phyloP scores from a whole-genome alignment of 2,329 filamentous ascomycete species.

The Colletotrichum shisoi region DNA sequence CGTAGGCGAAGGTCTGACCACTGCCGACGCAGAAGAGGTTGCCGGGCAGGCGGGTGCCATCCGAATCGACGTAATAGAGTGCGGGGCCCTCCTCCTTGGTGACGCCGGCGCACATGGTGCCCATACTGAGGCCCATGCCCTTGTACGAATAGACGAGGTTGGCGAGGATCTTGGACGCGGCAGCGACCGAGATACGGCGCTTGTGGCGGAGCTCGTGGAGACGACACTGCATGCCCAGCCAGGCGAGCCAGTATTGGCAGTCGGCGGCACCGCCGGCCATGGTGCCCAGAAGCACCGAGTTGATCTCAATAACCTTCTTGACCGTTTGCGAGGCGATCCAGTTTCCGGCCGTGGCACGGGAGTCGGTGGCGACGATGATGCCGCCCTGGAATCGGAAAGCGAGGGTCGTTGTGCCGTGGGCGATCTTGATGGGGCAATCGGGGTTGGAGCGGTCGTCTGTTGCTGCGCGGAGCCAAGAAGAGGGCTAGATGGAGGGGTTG shows the following conservation, averaged over 20 bases:
- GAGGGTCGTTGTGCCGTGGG: slow-evolving; percentile 96
- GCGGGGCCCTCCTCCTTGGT: slow-evolving; percentile 94
- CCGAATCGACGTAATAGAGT: slow-evolving; percentile 98
- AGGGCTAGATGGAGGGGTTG: slow-evolving; percentile 65
- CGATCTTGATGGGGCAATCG: slow-evolving; percentile 97
- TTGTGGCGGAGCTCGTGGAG: slow-evolving; percentile 99
- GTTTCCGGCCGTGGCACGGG: slow-evolving; percentile 93
- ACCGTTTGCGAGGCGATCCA: slow-evolving; percentile 99
- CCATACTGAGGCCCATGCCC: slow-evolving; percentile 98
- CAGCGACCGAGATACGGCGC: slow-evolving; percentile 95
- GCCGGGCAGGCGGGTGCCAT: slow-evolving; percentile 89
- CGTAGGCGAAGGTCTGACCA: slow-evolving; percentile 98
- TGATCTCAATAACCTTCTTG: slow-evolving; percentile 99
- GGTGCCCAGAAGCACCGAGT: slow-evolving; percentile 89
- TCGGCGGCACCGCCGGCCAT: slow-evolving; percentile 99
- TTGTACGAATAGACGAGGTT: slow-evolving; percentile 99
- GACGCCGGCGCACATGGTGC: slow-evolving; percentile 98
- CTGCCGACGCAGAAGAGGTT: slow-evolving; percentile 99
- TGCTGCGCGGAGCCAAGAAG: slow-evolving; percentile 93
- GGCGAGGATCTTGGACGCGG: slow-evolving; percentile 96
- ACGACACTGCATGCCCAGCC: slow-evolving; percentile 98
- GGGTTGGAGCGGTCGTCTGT: slow-evolving; percentile 98
- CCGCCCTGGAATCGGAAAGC: slow-evolving; percentile 98
- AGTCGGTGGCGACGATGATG: slow-evolving; percentile 98
- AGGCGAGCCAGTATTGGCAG: slow-evolving; percentile 99